Conservation (phyloP, 768 basidiomycete species). For the Tricholomella constricta region DNA sequence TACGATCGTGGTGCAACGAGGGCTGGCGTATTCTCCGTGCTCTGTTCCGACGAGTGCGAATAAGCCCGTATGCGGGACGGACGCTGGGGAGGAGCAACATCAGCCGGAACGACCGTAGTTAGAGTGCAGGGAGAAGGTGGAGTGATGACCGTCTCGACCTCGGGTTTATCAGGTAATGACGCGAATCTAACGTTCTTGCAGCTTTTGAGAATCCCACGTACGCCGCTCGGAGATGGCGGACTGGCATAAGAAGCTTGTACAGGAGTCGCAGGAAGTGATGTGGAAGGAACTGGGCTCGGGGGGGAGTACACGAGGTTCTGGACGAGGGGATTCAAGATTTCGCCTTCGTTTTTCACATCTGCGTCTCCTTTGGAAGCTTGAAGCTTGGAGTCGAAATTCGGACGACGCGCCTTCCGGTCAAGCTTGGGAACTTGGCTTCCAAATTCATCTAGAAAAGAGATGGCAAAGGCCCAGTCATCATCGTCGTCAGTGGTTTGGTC, state of each 20-base stretch:
- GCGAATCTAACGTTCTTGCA: conserved; percentile 48
- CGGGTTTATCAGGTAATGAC: conserved; percentile 27
- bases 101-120: neutral
- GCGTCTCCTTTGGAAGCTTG: neutral
- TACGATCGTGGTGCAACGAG: neutral
- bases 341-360: neutral
- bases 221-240: conserved; percentile 20
- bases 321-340: conserved; percentile 7
- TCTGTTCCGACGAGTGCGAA: conserved; percentile 11
- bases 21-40: neutral
- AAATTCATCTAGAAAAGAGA: conserved; percentile 25
- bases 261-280: conserved; percentile 17
- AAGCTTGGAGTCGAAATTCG: neutral
- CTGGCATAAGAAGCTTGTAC: conserved; percentile 21
- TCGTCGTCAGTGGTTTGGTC: conserved; percentile 12
- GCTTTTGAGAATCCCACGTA: conserved; percentile 39
- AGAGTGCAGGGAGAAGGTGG: conserved; percentile 1
- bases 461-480: conserved; percentile 43
- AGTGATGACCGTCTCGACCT: neutral
- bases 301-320: conserved; percentile 4
- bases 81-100: conserved; percentile 2
- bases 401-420: neutral
- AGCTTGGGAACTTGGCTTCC: neutral
- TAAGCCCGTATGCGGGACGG: conserved; percentile 9
- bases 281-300: conserved; percentile 14